phyloP scores from a whole-genome alignment of 2,329 filamentous ascomycete species.

The Calonectria pseudoreteaudii region DNA sequence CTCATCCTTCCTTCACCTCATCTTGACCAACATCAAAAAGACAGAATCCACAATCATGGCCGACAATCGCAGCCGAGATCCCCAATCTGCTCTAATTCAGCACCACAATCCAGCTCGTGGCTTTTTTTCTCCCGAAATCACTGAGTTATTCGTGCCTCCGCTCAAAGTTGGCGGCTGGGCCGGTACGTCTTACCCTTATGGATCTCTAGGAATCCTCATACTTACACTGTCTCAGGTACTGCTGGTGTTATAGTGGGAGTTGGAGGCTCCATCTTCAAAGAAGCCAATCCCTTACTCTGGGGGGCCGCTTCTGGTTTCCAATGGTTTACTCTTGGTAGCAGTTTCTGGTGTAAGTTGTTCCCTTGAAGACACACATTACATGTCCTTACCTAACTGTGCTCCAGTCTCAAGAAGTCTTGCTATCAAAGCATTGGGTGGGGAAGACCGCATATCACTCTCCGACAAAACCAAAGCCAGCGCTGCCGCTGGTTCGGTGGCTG shows the following conservation, averaged over 20 bases:
- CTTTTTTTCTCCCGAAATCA: conserved; percentile 56
- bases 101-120: conserved; percentile 47
- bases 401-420: conserved; percentile 62
- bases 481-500: conserved; percentile 78
- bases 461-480: conserved; percentile 77
- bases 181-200: conserved; percentile 55
- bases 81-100: conserved; percentile 35
- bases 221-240: conserved; percentile 56
- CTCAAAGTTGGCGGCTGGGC: conserved; percentile 70
- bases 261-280: conserved; percentile 77
- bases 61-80: conserved; percentile 29
- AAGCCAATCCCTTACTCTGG: conserved; percentile 76
- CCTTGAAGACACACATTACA: background rate
- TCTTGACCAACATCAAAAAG: background rate
- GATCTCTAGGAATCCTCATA: background rate
- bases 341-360: conserved; percentile 75
- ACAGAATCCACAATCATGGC: conserved; percentile 22
- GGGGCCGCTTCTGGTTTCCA: conserved; percentile 80
- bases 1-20: background rate
- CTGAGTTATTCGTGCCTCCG: conserved; percentile 61
- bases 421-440: conserved; percentile 61
- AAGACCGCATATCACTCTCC: conserved; percentile 63
- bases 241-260: conserved; percentile 75
- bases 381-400: conserved; percentile 22
- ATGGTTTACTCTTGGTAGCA: conserved; percentile 82